Evolutionary conservation across 768 basidiomycete genomes (phyloP).

Genomic region (Heimioporus sp.): DNA sequence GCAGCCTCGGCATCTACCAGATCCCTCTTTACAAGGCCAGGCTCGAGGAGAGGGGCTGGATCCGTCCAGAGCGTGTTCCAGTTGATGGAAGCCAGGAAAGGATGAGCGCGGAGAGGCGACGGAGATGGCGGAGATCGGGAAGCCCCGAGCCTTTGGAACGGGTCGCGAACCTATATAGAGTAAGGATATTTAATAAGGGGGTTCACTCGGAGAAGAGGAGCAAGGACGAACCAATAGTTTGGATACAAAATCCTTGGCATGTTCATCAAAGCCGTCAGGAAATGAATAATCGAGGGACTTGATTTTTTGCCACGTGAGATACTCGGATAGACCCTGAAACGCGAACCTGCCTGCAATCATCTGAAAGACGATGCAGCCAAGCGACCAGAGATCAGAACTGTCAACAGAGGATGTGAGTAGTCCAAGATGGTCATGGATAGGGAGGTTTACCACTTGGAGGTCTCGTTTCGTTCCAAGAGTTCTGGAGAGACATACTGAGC

Average conservation of each 20-base stretch:
- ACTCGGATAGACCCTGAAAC: constrained; percentile 89
- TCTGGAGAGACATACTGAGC: constrained; percentile 91
- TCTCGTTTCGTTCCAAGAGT: constrained; percentile 69
- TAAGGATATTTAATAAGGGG: not conserved
- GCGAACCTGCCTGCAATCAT: constrained; percentile 90
- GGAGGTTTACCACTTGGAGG: constrained; percentile 63
- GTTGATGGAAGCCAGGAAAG: constrained; percentile 56
- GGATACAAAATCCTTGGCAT: constrained; percentile 78
- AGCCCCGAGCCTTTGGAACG: constrained; percentile 59
- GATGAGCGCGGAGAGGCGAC: constrained; percentile 53
- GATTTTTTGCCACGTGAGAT: constrained; percentile 94
- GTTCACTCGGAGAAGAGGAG: not conserved
- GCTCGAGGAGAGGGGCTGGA: constrained; percentile 54
- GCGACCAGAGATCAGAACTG: constrained; percentile 93
- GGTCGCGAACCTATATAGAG: constrained; percentile 53
- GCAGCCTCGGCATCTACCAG: constrained; percentile 28
- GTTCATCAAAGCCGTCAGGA: constrained; percentile 80
- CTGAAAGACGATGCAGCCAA: constrained; percentile 93
- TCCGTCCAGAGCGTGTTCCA: constrained; percentile 69
- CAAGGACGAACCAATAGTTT: constrained; percentile 60
- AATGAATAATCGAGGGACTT: constrained; percentile 84
- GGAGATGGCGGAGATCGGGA: constrained; percentile 36
- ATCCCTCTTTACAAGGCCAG: constrained; percentile 56
- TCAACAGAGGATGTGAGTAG: not conserved
- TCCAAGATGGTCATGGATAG: not conserved